These are phyloP conservation scores for Annulohypoxylon maeteangense DNA, from an alignment of 495 filamentous ascomycete species.

Conservation along the genomic window DNA sequence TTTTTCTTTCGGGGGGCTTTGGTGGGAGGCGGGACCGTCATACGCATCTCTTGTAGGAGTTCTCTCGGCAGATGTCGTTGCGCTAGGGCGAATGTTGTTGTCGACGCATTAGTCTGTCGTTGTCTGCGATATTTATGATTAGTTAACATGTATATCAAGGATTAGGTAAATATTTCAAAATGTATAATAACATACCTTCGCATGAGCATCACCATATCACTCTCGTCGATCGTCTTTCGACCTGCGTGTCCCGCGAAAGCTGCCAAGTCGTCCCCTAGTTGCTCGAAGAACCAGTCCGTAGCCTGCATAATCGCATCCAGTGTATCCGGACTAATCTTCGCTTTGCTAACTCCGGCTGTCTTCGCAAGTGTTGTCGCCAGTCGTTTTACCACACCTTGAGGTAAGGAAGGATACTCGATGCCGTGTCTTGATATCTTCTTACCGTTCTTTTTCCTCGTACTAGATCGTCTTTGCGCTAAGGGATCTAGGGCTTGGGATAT, in stretches of 20 bases:
- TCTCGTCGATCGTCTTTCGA: conserved; percentile 86
- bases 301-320: conserved; percentile 79
- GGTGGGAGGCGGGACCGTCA: conserved; percentile 64
- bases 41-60: conserved; percentile 81
- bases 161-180: conserved; percentile 36
- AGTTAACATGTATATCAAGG: conserved; percentile 41
- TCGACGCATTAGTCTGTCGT: conserved; percentile 75
- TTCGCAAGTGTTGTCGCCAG: conserved; percentile 77
- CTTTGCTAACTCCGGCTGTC: conserved; percentile 66
- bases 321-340: conserved; percentile 75
- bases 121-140: conserved; percentile 66
- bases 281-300: conserved; percentile 90
- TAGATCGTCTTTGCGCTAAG: conserved; percentile 36
- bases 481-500: conserved; percentile 45
- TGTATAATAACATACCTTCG: conserved; percentile 70
- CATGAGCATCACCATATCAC: conserved; percentile 82
- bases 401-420: conserved; percentile 78
- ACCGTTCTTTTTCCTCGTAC: conserved; percentile 59
- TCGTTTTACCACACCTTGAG: conserved; percentile 75
- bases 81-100: conserved; percentile 83
- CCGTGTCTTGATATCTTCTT: conserved; percentile 76
- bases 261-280: conserved; percentile 79
- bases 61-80: conserved; percentile 84
- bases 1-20: conserved; percentile 45
- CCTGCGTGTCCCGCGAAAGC: conserved; percentile 84